Conservation (phyloP, 495 filamentous ascomycete genomes). For the Neurospora africana region DNA sequence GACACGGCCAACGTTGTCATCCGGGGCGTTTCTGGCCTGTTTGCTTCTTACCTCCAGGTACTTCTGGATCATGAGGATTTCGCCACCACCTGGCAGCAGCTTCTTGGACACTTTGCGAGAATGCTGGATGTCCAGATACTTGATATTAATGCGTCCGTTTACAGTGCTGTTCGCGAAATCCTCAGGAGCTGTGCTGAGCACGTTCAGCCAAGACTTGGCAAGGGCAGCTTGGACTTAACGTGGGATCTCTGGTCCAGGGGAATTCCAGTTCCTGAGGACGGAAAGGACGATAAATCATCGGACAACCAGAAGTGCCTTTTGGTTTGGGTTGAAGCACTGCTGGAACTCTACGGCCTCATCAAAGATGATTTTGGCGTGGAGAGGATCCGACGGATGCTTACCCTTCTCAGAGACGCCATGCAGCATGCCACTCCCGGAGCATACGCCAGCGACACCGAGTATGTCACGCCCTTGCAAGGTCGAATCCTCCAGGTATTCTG, state of each 20-base stretch:
- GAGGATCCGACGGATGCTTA: constrained; percentile 51
- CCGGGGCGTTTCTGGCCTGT: constrained; percentile 55
- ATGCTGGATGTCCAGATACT: constrained; percentile 50
- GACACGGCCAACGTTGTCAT: constrained; percentile 69
- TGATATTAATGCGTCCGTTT: constrained; percentile 63
- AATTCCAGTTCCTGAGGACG: constrained; percentile 39
- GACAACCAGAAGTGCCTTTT: constrained; percentile 67
- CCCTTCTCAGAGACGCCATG: constrained; percentile 47
- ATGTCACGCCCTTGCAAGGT: constrained; percentile 65
- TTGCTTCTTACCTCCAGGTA: constrained; percentile 56
- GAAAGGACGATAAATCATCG: constrained; percentile 35
- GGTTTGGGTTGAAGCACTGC: constrained; percentile 67
- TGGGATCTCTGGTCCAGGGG: constrained; percentile 66
- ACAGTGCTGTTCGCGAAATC: constrained; percentile 55
- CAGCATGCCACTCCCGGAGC: constrained; percentile 52
- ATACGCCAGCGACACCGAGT: constrained; percentile 79
- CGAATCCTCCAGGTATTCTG: constrained; percentile 63
- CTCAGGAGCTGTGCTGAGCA: constrained; percentile 42
- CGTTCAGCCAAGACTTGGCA: constrained; percentile 42
- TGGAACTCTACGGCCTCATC: constrained; percentile 73
- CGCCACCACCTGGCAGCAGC: constrained; percentile 53
- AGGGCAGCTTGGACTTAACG: constrained; percentile 46
- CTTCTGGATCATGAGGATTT: constrained; percentile 48
- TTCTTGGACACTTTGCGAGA: constrained; percentile 53
- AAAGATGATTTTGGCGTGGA: constrained; percentile 49